Evolutionary conservation across 805 yeast genomes (phyloP).

Genomic region (Pichia membranifaciens): DNA sequence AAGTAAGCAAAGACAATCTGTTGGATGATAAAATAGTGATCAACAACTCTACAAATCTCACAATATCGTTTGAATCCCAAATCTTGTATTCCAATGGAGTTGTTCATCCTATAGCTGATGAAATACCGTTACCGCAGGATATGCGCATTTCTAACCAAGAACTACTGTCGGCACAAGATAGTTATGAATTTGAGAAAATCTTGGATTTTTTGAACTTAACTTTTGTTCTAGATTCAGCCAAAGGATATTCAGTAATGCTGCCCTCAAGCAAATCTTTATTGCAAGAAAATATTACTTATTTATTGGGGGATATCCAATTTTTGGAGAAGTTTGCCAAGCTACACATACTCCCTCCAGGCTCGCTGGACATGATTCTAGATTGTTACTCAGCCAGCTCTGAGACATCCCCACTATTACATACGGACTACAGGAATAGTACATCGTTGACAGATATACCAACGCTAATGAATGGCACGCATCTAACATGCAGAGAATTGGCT

Average conservation of each 20-base stretch:
- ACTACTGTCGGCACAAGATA: conserved; percentile 50
- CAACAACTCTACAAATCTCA: conserved; percentile 22
- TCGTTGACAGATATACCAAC: conserved; percentile 33
- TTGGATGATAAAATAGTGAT: conserved; percentile 10
- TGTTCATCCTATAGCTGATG: conserved; percentile 49
- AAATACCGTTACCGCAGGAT: conserved; percentile 50
- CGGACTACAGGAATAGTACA: not conserved
- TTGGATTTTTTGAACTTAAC: conserved; percentile 38
- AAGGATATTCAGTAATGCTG: conserved; percentile 56
- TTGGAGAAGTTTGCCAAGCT: conserved; percentile 53
- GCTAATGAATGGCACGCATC: conserved; percentile 37
- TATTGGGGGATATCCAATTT: conserved; percentile 28
- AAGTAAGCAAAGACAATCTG: conserved; percentile 1
- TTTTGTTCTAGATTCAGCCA: conserved; percentile 34
- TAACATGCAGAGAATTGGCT: conserved; percentile 39
- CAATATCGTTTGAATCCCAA: conserved; percentile 47
- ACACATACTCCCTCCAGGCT: conserved; percentile 62
- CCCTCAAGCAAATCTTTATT: conserved; percentile 59
- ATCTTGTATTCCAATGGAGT: conserved; percentile 81
- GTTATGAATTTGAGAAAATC: conserved; percentile 41
- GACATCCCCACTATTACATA: not conserved
- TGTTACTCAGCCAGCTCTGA: conserved; percentile 35
- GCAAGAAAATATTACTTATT: conserved; percentile 43
- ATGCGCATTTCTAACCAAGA: conserved; percentile 50
- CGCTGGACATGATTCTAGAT: conserved; percentile 39